These are phyloP conservation scores for Leptomonas pyrrhocoris DNA, from an alignment of 208 protist species.

Conservation along the genomic window DNA sequence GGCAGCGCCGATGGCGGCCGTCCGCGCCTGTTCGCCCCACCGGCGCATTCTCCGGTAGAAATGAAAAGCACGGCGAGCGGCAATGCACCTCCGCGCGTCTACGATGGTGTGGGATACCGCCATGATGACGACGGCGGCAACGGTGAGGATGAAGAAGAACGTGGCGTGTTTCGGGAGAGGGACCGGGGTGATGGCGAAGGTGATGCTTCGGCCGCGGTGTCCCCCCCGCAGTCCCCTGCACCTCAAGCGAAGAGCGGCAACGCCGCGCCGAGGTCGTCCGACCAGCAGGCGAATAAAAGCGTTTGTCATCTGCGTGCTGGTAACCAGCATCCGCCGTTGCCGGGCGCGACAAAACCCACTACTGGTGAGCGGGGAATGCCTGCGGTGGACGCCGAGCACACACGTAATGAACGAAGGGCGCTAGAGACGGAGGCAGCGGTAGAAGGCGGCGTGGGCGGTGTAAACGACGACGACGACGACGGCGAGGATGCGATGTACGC, in stretches of 20 bases:
- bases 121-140: neutral
- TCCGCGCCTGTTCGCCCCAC: conserved; percentile 1
- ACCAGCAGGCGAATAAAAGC: neutral
- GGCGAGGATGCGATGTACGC: neutral
- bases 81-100: neutral
- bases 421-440: too few relatives aligned
- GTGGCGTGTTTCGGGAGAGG: neutral
- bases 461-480: neutral
- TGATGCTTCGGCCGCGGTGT: neutral
- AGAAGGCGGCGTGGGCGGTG: neutral
- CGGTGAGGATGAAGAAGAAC: neutral
- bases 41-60: neutral
- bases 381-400: too few relatives aligned
- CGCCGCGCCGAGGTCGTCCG: neutral
- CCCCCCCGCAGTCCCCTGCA: neutral
- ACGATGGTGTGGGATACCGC: too few relatives aligned
- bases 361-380: neutral
- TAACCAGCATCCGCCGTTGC: neutral
- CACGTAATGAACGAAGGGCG: too few relatives aligned
- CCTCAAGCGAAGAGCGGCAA: neutral
- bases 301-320: neutral
- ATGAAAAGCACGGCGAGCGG: neutral
- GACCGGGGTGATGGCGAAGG: neutral
- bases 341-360: neutral
- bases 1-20: neutral